Evolutionary conservation across 345 rosid species (phyloP).

Genomic region (Eucalyptus sp.): DNA sequence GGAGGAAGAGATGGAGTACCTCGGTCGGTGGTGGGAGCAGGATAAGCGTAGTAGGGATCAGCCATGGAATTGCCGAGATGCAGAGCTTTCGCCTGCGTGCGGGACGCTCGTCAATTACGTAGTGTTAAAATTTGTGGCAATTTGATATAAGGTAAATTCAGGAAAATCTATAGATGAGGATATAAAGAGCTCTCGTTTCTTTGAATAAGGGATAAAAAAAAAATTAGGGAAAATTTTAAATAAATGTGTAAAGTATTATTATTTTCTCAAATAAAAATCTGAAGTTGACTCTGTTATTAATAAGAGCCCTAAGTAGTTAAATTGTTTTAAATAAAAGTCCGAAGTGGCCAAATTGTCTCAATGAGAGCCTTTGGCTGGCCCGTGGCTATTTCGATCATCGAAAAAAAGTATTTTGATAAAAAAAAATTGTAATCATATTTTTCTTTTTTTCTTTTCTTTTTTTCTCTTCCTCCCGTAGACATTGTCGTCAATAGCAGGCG

Average conservation of each 20-base stretch:
- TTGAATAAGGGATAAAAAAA: too few species aligned
- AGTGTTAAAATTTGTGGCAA: neutral
- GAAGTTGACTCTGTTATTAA: fast-evolving
- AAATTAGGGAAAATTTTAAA: too few species aligned
- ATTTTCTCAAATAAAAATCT: too few species aligned
- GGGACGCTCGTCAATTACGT: neutral
- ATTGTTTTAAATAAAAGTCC: too few species aligned
- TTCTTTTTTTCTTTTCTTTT: too few species aligned
- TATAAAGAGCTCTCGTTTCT: too few species aligned
- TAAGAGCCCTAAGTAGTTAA: fast-evolving
- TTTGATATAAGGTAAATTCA: neutral
- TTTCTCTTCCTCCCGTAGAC: fast-evolving
- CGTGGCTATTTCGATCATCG: fast-evolving
- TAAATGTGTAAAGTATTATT: too few species aligned
- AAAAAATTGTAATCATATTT: too few species aligned
- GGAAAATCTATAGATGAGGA: too few species aligned
- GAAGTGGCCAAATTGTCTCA: too few species aligned
- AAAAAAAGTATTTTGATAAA: too few species aligned
- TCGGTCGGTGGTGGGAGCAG: conserved; percentile 5
- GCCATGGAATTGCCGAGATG: neutral
- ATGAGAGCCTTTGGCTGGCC: fast-evolving
- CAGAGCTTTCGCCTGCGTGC: neutral
- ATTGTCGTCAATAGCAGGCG: too few species aligned
- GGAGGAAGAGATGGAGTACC: neutral
- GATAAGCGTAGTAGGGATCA: conserved; percentile 24